Conservation (phyloP, 2,329 filamentous ascomycete genomes). For the Moelleriella libera region DNA sequence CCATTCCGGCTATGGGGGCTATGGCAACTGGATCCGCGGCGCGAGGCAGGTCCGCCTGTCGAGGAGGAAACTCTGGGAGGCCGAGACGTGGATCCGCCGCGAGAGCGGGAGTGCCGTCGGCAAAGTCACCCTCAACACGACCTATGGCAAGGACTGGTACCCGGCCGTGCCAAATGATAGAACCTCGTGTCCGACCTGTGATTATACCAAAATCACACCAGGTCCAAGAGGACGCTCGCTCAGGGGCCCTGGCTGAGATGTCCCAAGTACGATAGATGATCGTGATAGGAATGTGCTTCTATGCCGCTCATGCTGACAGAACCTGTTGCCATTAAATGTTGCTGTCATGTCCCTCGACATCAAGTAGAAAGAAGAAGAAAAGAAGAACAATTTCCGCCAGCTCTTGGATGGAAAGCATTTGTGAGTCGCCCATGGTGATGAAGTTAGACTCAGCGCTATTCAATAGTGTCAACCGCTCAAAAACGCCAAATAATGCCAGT, state of each 20-base stretch:
- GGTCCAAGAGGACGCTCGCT: slow-evolving; percentile 4
- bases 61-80: slow-evolving; percentile 24
- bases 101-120: slow-evolving; percentile 40
- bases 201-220: slow-evolving; percentile 5
- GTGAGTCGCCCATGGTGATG: not conserved
- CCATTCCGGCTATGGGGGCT: slow-evolving; percentile 57
- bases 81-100: slow-evolving; percentile 47
- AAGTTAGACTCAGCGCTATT: not conserved
- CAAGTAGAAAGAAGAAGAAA: too few species aligned
- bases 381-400: too few species aligned
- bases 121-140: slow-evolving; percentile 40
- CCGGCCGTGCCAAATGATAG: slow-evolving; percentile 23
- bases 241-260: not conserved
- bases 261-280: too few species aligned
- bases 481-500: not conserved
- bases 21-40: slow-evolving; percentile 49
- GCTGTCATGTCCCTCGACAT: too few species aligned
- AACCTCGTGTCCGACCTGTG: slow-evolving; percentile 13
- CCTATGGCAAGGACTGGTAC: slow-evolving; percentile 43
- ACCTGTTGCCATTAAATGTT: too few species aligned
- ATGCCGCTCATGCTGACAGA: too few species aligned
- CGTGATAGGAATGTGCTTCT: too few species aligned
- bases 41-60: slow-evolving; percentile 38
- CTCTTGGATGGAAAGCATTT: too few species aligned
- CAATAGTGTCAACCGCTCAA: not conserved